phyloP scores from a whole-genome alignment of 352 stramenopile species.

The Aphanomyces cochlioides region DNA sequence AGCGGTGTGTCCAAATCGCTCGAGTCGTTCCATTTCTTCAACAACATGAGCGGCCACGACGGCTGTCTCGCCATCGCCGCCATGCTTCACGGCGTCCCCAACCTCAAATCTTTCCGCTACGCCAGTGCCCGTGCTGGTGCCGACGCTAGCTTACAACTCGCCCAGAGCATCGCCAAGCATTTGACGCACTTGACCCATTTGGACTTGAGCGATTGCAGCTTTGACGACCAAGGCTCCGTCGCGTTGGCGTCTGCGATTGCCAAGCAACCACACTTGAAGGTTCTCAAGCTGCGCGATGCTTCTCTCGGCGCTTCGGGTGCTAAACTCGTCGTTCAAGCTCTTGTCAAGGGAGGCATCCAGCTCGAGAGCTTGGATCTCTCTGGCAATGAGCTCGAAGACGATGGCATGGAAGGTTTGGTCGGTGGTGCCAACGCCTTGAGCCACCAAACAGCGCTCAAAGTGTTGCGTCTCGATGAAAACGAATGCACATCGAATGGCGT shows the following conservation, averaged over 20 bases:
- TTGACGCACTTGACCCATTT: constrained; percentile 58
- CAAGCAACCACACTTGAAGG: constrained; percentile 59
- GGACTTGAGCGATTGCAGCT: constrained; percentile 92
- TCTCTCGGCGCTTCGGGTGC: constrained; percentile 79
- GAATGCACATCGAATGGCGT: constrained; percentile 61
- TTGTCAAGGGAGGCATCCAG: constrained; percentile 56
- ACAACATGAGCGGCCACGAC: constrained; percentile 82
- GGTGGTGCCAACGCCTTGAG: constrained; percentile 33
- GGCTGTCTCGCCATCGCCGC: constrained; percentile 54
- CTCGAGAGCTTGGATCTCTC: constrained; percentile 85
- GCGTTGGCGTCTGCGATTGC: constrained; percentile 68
- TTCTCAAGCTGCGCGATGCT: constrained; percentile 88
- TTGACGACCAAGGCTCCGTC: constrained; percentile 67
- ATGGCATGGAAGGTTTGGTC: constrained; percentile 35
- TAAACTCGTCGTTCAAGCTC: constrained; percentile 56
- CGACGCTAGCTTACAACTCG: constrained; percentile 50
- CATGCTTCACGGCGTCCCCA: constrained; percentile 47
- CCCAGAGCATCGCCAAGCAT: constrained; percentile 46
- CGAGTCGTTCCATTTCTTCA: constrained; percentile 81
- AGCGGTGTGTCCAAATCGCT: constrained; percentile 47
- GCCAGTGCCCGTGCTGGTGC: constrained; percentile 60
- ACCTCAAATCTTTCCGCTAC: constrained; percentile 59
- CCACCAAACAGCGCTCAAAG: constrained; percentile 46
- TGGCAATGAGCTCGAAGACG: constrained; percentile 81
- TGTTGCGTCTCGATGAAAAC: constrained; percentile 79